These are phyloP conservation scores for Oryza meyeriana DNA, from an alignment of 176 grass and related monocot species.

Conservation along the genomic window DNA sequence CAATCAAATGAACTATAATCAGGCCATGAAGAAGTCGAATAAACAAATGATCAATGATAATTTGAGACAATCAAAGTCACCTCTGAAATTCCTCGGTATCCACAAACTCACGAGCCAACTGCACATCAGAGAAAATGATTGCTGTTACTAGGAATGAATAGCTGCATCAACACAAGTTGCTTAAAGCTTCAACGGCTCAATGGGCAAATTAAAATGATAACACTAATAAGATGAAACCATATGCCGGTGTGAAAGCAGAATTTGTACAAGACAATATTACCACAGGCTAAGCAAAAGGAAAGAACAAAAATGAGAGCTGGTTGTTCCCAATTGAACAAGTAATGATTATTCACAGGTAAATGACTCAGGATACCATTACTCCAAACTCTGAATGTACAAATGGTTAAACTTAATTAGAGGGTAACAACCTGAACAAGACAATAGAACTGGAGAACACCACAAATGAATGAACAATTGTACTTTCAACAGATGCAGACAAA, in stretches of 20 bases:
- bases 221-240: background rate
- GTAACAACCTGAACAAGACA: background rate
- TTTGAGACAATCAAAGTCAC: constrained; percentile 24
- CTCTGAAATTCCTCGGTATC: constrained; percentile 96
- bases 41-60: background rate
- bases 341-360: background rate
- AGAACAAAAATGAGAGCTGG: background rate
- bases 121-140: constrained; percentile 25
- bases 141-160: background rate
- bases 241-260: background rate
- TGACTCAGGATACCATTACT: background rate
- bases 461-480: background rate
- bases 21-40: constrained; percentile 8
- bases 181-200: background rate
- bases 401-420: background rate
- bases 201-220: background rate
- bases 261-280: background rate
- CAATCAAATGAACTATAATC: constrained; percentile 30
- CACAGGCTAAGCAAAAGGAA: background rate
- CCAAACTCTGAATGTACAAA: background rate
- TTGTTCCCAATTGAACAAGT: background rate
- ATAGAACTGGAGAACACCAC: background rate
- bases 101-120: constrained; percentile 85
- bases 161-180: background rate
- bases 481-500: background rate